Percentiles rank a stretch among this genome's conserved stretches.
Evolutionary conservation across 129 eudicot genomes (phyloP).

Genomic region (Flaveria linearis): DNA sequence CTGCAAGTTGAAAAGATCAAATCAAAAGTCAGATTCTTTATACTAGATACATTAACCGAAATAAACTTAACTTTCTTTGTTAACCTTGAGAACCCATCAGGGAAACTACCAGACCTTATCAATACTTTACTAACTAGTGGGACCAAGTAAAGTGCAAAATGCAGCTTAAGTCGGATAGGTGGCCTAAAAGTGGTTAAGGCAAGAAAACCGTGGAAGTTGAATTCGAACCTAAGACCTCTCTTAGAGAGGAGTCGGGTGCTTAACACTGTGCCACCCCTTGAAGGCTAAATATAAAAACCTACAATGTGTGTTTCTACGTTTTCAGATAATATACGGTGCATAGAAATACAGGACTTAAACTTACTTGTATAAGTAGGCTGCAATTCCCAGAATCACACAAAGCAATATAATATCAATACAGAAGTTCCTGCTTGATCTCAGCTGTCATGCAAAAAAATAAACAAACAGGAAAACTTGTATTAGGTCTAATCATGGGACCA

Average conservation of each 20-base stretch:
- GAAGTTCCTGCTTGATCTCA: constrained; percentile 83
- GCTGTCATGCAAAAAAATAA: constrained; percentile 40
- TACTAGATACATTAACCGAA: neutral
- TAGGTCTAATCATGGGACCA: constrained; percentile 9
- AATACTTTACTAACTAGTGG: neutral
- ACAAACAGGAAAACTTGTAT: neutral
- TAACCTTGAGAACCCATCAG: neutral
- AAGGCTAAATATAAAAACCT: neutral
- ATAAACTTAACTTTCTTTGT: neutral
- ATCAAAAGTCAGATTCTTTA: neutral
- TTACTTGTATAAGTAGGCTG: constrained; percentile 86
- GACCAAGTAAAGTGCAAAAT: neutral
- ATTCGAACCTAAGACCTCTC: neutral
- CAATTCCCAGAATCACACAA: constrained; percentile 75
- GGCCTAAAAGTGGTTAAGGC: neutral
- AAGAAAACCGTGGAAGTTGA: neutral
- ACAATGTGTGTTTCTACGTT: neutral
- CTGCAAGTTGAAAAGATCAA: constrained; percentile 41
- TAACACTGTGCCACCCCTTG: neutral
- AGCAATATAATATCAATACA: constrained; percentile 70
- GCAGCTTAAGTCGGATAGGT: neutral
- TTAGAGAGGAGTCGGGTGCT: neutral
- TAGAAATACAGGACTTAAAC: constrained; percentile 9
- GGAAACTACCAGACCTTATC: neutral
- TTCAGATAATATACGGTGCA: neutral